A percentile compares a stretch with the other conserved stretches of the same genome.
Evolutionary conservation across 1,139 yeast genomes (phyloP).

Genomic region (Pichia sp.): DNA sequence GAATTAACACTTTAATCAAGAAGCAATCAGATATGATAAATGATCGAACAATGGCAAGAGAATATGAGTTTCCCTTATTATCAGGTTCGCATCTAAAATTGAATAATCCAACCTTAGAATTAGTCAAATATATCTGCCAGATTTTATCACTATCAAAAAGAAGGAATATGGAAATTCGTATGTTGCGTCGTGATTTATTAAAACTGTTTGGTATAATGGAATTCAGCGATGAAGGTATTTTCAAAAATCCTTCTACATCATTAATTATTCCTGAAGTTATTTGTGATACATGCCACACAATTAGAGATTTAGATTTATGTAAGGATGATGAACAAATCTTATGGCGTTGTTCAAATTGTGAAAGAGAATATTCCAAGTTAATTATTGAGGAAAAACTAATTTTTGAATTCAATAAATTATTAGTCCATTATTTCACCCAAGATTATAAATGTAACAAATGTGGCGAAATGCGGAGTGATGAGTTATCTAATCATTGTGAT

Average conservation of each 20-base stretch:
- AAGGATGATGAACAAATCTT: slow-evolving; percentile 46
- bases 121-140: slow-evolving; percentile 71
- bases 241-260: slow-evolving; percentile 69
- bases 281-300: slow-evolving; percentile 74
- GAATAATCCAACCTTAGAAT: slow-evolving; percentile 70
- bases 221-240: slow-evolving; percentile 73
- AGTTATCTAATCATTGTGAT: slow-evolving; percentile 68
- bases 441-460: slow-evolving; percentile 81
- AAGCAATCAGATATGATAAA: slow-evolving; percentile 70
- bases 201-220: slow-evolving; percentile 74
- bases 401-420: slow-evolving; percentile 48
- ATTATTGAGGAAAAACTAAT: slow-evolving; percentile 76
- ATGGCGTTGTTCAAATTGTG: slow-evolving; percentile 72
- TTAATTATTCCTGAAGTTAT: slow-evolving; percentile 61
- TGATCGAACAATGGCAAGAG: slow-evolving; percentile 56
- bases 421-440: slow-evolving; percentile 66
- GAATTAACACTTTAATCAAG: slow-evolving; percentile 59
- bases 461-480: slow-evolving; percentile 56
- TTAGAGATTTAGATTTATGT: slow-evolving; percentile 78
- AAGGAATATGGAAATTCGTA: slow-evolving; percentile 65
- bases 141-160: slow-evolving; percentile 62
- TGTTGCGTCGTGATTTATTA: slow-evolving; percentile 69
- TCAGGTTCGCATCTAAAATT: slow-evolving; percentile 64
- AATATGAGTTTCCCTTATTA: slow-evolving; percentile 64
- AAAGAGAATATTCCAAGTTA: slow-evolving; percentile 55